Conservation (phyloP, 305 asterid genomes). For the Fraxinus albicans region DNA sequence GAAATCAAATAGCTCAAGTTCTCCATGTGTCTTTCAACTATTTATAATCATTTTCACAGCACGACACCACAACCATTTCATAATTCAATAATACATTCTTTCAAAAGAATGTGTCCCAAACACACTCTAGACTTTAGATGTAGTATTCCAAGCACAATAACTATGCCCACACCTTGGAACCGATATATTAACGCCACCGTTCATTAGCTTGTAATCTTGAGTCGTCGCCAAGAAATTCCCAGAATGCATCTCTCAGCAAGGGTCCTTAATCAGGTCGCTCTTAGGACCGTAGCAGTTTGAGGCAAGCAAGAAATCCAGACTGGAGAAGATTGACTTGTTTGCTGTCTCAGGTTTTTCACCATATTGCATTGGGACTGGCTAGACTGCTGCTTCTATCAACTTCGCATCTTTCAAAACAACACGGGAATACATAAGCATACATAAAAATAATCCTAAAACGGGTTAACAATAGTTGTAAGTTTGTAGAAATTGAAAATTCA, state of each 20-base stretch:
- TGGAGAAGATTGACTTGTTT: constrained; percentile 27
- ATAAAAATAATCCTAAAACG: not conserved
- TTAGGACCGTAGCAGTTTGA: constrained; percentile 33
- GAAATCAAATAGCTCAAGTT: no score
- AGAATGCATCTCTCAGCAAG: not conserved
- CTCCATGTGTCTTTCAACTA: no score
- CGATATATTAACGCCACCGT: not conserved
- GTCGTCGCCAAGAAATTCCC: constrained; percentile 27
- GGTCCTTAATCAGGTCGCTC: constrained; percentile 17
- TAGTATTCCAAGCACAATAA: not conserved
- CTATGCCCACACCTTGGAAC: not conserved
- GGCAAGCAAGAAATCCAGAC: constrained; percentile 46
- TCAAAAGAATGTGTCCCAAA: no score
- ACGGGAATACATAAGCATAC: constrained; percentile 14
- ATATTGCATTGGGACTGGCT: constrained; percentile 22
- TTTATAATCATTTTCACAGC: no score
- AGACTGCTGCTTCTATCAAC: constrained; percentile 29
- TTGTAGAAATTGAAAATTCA: constrained; percentile 4
- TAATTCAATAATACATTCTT: no score
- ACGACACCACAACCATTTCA: no score
- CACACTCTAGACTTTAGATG: not conserved
- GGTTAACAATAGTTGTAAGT: not conserved
- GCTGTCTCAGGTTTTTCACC: constrained; percentile 24
- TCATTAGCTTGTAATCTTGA: not conserved
- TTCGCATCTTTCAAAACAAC: constrained; percentile 32